Conservation (phyloP, 2,329 filamentous ascomycete species). For the Diaporthe sp. region DNA sequence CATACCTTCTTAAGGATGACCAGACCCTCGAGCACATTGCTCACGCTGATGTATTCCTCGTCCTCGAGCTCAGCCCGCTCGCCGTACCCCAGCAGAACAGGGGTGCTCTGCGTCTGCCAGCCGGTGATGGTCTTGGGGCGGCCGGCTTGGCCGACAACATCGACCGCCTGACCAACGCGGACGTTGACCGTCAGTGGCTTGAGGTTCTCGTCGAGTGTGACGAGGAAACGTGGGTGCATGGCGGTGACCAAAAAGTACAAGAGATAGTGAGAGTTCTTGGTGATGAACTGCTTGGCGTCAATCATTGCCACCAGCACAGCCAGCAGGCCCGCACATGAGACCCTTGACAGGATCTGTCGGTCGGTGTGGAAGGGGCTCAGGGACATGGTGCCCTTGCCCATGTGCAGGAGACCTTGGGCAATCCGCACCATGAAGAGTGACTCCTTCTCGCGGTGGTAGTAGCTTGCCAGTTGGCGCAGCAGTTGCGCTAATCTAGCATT, state of each 20-base stretch:
- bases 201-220: constrained; percentile 94
- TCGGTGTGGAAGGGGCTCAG: constrained; percentile 99
- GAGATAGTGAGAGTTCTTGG: constrained; percentile 81
- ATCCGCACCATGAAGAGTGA: constrained; percentile 99
- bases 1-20: constrained; percentile 97
- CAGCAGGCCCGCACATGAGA: constrained; percentile 88
- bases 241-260: constrained; percentile 97
- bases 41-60: constrained; percentile 94
- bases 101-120: constrained; percentile 99
- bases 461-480: constrained; percentile 92
- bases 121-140: constrained; percentile 98
- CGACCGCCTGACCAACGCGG: constrained; percentile 95
- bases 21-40: constrained; percentile 90
- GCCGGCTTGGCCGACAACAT: constrained; percentile 96
- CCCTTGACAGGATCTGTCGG: constrained; percentile 91
- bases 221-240: constrained; percentile 96
- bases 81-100: constrained; percentile 91
- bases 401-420: constrained; percentile 95
- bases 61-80: constrained; percentile 97
- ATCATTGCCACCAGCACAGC: constrained; percentile 94
- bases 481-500: constrained; percentile 96
- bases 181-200: constrained; percentile 96
- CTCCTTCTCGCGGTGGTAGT: constrained; percentile 97
- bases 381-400: constrained; percentile 98
- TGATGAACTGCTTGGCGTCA: constrained; percentile 88